A percentile compares a stretch with the other conserved stretches of the same genome.
Conservation (phyloP, 1,284 basidiomycete species). For the Fistulina hepatica region DNA sequence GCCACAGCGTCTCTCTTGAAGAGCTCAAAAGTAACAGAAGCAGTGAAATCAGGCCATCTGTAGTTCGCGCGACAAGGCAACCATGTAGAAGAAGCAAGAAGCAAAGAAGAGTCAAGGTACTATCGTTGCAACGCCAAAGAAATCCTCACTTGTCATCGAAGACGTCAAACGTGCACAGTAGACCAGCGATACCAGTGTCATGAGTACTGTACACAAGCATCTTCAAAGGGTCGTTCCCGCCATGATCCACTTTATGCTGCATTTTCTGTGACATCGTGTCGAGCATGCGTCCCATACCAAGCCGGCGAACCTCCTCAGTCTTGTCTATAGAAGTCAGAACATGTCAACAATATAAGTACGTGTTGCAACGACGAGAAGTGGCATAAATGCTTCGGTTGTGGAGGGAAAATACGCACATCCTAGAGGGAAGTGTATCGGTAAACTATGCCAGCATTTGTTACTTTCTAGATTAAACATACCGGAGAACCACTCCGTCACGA, state of each 20-base stretch:
- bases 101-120: no score
- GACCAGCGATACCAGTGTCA: constrained; percentile 64
- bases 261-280: constrained; percentile 53
- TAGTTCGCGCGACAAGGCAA: not conserved
- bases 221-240: constrained; percentile 39
- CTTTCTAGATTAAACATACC: no score
- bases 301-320: constrained; percentile 60
- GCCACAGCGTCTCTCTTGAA: constrained; percentile 32
- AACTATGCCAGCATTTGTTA: no score
- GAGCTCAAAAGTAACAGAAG: constrained; percentile 63
- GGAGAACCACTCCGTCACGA: constrained; percentile 73
- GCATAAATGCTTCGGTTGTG: constrained; percentile 1
- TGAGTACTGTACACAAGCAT: constrained; percentile 65
- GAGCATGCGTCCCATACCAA: constrained; percentile 70
- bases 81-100: no score
- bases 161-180: constrained; percentile 60
- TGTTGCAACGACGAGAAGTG: constrained; percentile 4
- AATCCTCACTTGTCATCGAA: constrained; percentile 56
- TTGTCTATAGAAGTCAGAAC: constrained; percentile 36
- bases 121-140: constrained; percentile 1
- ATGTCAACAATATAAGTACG: constrained; percentile 2
- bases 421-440: constrained; percentile 2
- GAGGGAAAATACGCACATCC: constrained; percentile 22
- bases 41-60: constrained; percentile 69
- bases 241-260: constrained; percentile 38